Evolutionary conservation across 148 eudicot genomes (phyloP), one percentile per base, ranked within the genome.

Genomic region (Suaeda aralocaspica): DNA sequence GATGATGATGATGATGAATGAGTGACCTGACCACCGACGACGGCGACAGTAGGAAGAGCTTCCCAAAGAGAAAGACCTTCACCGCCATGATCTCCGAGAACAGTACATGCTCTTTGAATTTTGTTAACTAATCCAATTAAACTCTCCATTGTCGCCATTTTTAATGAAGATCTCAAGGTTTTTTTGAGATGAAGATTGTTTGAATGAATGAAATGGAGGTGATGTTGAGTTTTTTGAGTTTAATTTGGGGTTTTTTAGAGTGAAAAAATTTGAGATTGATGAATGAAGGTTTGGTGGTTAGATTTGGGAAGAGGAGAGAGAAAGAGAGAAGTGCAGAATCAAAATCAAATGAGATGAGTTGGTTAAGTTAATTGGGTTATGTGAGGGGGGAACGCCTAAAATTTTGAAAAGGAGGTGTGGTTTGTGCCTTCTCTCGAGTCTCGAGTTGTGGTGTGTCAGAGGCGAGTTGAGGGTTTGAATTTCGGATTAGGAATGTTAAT

Each of bases 1-100:
- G n/a, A n/a, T n/a, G n/a, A n/a, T n/a, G n/a, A n/a, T n/a, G n/a
- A n/a, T n/a, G n/a, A n/a, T n/a, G n/a, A n/a, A n/a, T n/a, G 28
- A 10, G 12, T 36, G 46, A 87, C 97, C 93, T 91, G 97, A 68
- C 97, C 97, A 44, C 97, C 97, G 19, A 91, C 97, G 65, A 91
- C 97, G 21, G 97, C 97, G 14, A 91, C 97, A 34, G 97, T 70
- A 70, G 97, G 97, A 74, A 91, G 94, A 81, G 97, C 97, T 85
- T 91, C 97, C 94, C 97, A 88, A 48, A 91, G 88, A 41, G 97
- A 91, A 73, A 83, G 74, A 50, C 94, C 94, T 81, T 88, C 97
- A 26, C 97, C 97, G 10, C 97, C 97, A 74, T 91, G 97, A 84
- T 88, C 97, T 7, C 97, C 97, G 21, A 91, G 84, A 9, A 88